phyloP scores from a whole-genome alignment of 1,284 basidiomycete species.

The Inonotus obliquus region DNA sequence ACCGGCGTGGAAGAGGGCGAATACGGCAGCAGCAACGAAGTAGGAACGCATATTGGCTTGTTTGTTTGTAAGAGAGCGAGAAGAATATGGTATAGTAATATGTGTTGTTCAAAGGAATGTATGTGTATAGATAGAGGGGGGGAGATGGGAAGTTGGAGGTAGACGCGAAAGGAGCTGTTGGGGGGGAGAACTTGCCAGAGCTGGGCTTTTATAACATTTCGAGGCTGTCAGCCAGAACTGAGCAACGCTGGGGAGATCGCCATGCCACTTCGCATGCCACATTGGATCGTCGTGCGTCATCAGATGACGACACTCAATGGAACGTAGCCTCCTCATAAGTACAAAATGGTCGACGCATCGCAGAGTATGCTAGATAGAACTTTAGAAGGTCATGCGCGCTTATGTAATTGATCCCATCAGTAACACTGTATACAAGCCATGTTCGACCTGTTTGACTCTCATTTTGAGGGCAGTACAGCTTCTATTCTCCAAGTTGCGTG shows the following conservation, averaged over 20 bases:
- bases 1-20: slow-evolving; percentile 8
- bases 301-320: no score
- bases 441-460: no score
- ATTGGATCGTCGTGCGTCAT: not conserved
- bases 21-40: slow-evolving; percentile 12
- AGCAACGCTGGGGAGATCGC: not conserved
- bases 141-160: slow-evolving; percentile 8
- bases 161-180: slow-evolving; percentile 10
- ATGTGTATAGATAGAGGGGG: not conserved
- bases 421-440: no score
- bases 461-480: no score
- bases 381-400: no score
- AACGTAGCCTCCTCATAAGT: no score
- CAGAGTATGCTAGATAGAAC: no score
- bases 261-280: not conserved
- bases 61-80: not conserved
- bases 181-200: not conserved
- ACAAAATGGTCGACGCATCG: no score
- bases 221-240: slow-evolving; percentile 8
- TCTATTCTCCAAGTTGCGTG: no score
- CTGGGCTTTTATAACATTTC: slow-evolving; percentile 7
- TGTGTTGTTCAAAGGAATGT: slow-evolving; percentile 7
- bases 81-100: not conserved
- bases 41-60: slow-evolving; percentile 15
- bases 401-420: no score